These are phyloP conservation scores for Blepharisma undulans DNA, from an alignment of 169 alveolate species.

Conservation along the genomic window DNA sequence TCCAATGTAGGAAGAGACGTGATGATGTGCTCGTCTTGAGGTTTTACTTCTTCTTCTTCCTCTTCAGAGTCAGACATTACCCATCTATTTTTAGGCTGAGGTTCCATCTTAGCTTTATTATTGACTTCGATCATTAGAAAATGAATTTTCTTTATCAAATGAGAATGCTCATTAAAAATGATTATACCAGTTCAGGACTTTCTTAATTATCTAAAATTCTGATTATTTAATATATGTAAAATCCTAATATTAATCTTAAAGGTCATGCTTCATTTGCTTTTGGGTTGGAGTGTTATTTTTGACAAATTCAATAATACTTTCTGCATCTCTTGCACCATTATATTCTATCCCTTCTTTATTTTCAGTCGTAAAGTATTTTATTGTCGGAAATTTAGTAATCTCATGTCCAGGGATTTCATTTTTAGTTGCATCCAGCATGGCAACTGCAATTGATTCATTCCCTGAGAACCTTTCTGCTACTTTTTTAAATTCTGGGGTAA, in stretches of 20 bases:
- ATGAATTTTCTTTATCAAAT: no score
- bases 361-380: slow-evolving; percentile 65
- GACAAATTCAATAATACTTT: slow-evolving; percentile 36
- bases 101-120: background rate
- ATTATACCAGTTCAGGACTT: no score
- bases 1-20: background rate
- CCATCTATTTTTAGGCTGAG: slow-evolving; percentile 6
- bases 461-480: slow-evolving; percentile 63
- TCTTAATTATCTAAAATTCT: no score
- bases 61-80: slow-evolving; percentile 5
- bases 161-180: no score
- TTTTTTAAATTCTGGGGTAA: slow-evolving; percentile 72
- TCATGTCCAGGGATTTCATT: slow-evolving; percentile 66
- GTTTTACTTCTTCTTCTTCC: background rate
- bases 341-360: slow-evolving; percentile 38
- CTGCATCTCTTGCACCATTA: slow-evolving; percentile 30
- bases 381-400: slow-evolving; percentile 73
- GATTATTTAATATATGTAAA: no score
- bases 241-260: background rate
- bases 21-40: slow-evolving; percentile 1
- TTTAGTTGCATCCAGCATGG: slow-evolving; percentile 74
- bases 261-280: background rate
- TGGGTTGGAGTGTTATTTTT: background rate
- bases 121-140: background rate
- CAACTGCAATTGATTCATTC: slow-evolving; percentile 60